Evolutionary conservation across 2,329 filamentous ascomycete genomes (phyloP).

Genomic region (Chaetomium sp.): DNA sequence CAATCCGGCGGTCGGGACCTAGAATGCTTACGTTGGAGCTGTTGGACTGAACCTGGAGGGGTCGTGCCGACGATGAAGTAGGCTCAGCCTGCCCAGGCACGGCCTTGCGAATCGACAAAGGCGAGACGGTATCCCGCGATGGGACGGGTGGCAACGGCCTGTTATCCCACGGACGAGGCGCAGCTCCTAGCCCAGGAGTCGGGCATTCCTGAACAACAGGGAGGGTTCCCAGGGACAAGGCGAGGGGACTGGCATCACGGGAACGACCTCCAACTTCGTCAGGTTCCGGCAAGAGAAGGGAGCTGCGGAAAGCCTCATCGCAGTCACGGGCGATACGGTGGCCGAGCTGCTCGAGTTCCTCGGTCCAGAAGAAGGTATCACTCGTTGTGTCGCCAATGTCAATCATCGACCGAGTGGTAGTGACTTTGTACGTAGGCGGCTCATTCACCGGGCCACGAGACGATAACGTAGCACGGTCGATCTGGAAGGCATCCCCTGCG

Average conservation of each 20-base stretch:
- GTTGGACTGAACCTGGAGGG: constrained; percentile 16
- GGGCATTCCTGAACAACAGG: constrained; percentile 11
- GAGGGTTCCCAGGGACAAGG: constrained; percentile 34
- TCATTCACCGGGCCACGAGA: constrained; percentile 21
- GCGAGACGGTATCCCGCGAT: constrained; percentile 28
- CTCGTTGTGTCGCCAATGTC: constrained; percentile 16
- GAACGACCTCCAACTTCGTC: constrained; percentile 14
- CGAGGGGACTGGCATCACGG: constrained; percentile 37
- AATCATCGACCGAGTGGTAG: constrained; percentile 10
- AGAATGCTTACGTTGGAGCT: constrained; percentile 4
- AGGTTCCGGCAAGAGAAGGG: constrained; percentile 34
- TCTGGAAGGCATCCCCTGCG: constrained; percentile 25
- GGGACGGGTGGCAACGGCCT: constrained; percentile 47
- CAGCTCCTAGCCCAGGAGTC: constrained; percentile 4
- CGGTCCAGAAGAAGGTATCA: constrained; percentile 34
- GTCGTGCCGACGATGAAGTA: constrained; percentile 21
- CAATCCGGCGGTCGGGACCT: constrained; percentile 37
- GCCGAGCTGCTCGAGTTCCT: constrained; percentile 78
- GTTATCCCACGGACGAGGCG: constrained; percentile 34
- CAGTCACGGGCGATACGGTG: constrained; percentile 82
- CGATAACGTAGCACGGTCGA: constrained; percentile 22
- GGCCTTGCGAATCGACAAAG: constrained; percentile 14
- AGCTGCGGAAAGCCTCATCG: constrained; percentile 83
- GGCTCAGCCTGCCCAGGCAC: constrained; percentile 12
- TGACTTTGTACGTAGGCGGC: neutral